These are phyloP conservation scores for Globomyces pollinis-pini DNA, from an alignment of 192 early-diverging fungal species.

Conservation along the genomic window DNA sequence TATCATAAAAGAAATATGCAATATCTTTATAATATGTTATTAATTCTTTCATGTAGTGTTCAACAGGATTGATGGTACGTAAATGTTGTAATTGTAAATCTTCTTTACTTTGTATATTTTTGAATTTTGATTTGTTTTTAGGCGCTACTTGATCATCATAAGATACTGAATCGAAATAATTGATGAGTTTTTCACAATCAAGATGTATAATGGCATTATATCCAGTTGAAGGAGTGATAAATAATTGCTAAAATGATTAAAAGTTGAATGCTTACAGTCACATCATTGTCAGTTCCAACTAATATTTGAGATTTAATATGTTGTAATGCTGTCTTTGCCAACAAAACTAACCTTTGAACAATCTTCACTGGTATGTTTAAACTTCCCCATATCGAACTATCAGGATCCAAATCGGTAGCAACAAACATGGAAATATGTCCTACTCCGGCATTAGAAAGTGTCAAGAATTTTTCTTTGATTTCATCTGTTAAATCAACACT, in stretches of 20 bases:
- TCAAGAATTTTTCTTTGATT: slow-evolving; percentile 39
- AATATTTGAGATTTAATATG: slow-evolving; percentile 37
- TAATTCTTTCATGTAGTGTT: slow-evolving; percentile 62
- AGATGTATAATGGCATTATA: slow-evolving; percentile 74
- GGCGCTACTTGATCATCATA: slow-evolving; percentile 18
- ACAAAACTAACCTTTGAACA: slow-evolving; percentile 48
- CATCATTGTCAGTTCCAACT: slow-evolving; percentile 19
- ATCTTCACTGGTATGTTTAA: slow-evolving; percentile 49
- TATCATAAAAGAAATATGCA: slow-evolving; percentile 66
- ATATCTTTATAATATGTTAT: slow-evolving; percentile 47
- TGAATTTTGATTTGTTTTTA: slow-evolving; percentile 51
- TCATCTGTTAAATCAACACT: slow-evolving; percentile 19
- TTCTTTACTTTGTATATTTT: slow-evolving; percentile 50
- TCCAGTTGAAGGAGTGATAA: slow-evolving; percentile 69
- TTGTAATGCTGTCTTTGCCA: slow-evolving; percentile 60
- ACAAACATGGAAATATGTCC: slow-evolving; percentile 54
- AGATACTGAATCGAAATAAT: slow-evolving; percentile 21
- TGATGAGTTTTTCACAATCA: slow-evolving; percentile 32
- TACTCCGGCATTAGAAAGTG: slow-evolving; percentile 5
- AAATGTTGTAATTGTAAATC: slow-evolving; percentile 24
- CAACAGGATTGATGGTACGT: slow-evolving; percentile 70
- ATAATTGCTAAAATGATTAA: slow-evolving; percentile 52
- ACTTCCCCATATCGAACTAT: slow-evolving; percentile 52
- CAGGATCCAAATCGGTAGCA: slow-evolving; percentile 54
- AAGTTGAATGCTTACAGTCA: neutral